Conservation (phyloP, 1,139 yeast species). For the Yamadazyma triangularis region DNA sequence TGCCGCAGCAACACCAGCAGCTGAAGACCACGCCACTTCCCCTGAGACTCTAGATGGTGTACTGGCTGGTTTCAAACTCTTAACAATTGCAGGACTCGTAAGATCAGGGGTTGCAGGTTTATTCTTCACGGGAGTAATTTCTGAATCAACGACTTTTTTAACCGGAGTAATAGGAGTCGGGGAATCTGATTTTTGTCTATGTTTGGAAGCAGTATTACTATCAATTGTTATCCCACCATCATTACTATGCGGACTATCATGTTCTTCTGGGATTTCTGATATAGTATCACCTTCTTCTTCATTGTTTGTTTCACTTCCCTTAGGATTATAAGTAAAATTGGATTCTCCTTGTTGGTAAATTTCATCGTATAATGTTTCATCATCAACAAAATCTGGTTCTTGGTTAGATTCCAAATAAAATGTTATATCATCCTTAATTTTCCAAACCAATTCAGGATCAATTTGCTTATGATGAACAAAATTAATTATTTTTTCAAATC, state of each 20-base stretch:
- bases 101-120: slow-evolving; percentile 16
- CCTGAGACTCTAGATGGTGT: slow-evolving; percentile 63
- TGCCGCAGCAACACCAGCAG: slow-evolving; percentile 41
- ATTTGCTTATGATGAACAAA: slow-evolving; percentile 27
- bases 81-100: slow-evolving; percentile 30
- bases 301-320: too few species aligned
- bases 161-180: background rate
- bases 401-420: slow-evolving; percentile 36
- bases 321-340: slow-evolving; percentile 12
- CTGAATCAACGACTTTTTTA: background rate
- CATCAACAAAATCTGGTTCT: slow-evolving; percentile 37
- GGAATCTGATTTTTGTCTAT: slow-evolving; percentile 1
- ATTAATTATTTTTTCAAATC: slow-evolving; percentile 29
- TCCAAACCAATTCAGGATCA: slow-evolving; percentile 30
- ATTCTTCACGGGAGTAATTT: background rate
- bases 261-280: slow-evolving; percentile 2
- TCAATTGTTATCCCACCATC: too few species aligned
- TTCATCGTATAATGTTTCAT: slow-evolving; percentile 41
- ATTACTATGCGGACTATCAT: background rate
- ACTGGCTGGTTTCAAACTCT: slow-evolving; percentile 63
- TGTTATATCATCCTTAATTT: slow-evolving; percentile 39
- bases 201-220: background rate
- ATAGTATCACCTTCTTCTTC: slow-evolving; percentile 4
- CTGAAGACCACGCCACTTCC: slow-evolving; percentile 66
- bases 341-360: slow-evolving; percentile 27